Evolutionary conservation across 441 rosid genomes (phyloP), one percentile per base, ranked within the genome.

Genomic region (Cnidoscolus chayamansa): DNA sequence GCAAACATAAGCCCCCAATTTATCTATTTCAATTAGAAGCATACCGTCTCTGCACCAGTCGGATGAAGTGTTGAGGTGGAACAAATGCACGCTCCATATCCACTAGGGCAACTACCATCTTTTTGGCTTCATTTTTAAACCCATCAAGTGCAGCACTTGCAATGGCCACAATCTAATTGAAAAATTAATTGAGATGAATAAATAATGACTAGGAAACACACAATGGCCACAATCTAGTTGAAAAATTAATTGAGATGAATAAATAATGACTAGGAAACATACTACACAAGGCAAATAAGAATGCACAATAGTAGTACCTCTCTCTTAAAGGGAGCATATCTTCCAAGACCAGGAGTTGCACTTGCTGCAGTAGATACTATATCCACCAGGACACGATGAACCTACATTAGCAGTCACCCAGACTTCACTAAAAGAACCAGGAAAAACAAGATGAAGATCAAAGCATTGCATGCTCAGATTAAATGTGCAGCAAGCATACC

Each of bases 41-140:
- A 67, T 85, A 92, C 98, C 97, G 81, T 76, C 98, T 88, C 70
- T 94, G 98, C 78, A 94, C 94, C 78, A 94, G 80, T 67, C 98
- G 97, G 76, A 94, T 94, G 82, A 94, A 94, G 79, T 92, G 97
- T 70, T 94, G 98, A 66, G 98, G 97, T 63, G 98, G 98, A 72
- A 94, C 98, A 83, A 94, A 94, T 37, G 87, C 97, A 62, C 98
- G 97, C 82, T 94, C 98, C 98, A 94, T 94, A 77, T 94, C 98
- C 75, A 94, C 97, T 53, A 94, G 81, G 49, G 98, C 98, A 80
- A 92, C 87, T 16, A 94, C 98, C 98, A 94, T 94, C 77, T 86
- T 92, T 76, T 83, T 92, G 57, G 98, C 88, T 77, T 94, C 97
- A 76, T 63, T 85, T 83, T 92, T 94, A 80, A 94, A 94, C 65